These are phyloP conservation scores for Aphanoascus verrucosus DNA, from an alignment of 2,329 filamentous ascomycete genomes.

Conservation along the genomic window DNA sequence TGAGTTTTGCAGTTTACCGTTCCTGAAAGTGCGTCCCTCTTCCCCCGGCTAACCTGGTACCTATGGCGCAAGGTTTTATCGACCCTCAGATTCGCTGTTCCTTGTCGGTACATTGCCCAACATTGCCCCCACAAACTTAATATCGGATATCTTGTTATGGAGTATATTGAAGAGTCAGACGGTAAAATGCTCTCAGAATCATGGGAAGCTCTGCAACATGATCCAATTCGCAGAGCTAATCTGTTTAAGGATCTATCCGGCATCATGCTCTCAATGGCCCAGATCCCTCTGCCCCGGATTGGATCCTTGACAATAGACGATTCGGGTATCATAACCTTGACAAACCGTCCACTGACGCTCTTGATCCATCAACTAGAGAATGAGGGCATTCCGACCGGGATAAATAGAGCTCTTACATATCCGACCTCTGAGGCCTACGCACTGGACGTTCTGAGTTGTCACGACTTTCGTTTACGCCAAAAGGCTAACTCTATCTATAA, in stretches of 20 bases:
- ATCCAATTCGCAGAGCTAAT: constrained; percentile 16
- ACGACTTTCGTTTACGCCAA: constrained; percentile 22
- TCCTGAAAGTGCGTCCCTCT: not conserved
- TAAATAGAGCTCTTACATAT: constrained; percentile 20
- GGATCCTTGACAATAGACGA: constrained; percentile 28
- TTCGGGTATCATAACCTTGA: constrained; percentile 18
- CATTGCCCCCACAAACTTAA: not conserved
- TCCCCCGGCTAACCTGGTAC: not conserved
- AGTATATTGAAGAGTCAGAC: constrained; percentile 17
- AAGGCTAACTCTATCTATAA: constrained; percentile 21
- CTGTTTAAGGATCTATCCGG: constrained; percentile 18
- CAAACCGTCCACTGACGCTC: constrained; percentile 22
- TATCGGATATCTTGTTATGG: constrained; percentile 18
- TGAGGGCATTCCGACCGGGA: constrained; percentile 21
- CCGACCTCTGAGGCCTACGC: constrained; percentile 21
- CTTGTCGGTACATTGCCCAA: not conserved
- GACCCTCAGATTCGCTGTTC: not conserved
- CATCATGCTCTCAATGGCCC: constrained; percentile 17
- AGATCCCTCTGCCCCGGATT: constrained; percentile 24
- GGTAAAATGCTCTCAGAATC: constrained; percentile 21
- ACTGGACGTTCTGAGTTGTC: constrained; percentile 20
- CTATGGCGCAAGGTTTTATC: not conserved
- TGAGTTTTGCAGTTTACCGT: too few relatives aligned
- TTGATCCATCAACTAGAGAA: constrained; percentile 21
- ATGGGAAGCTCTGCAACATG: constrained; percentile 15